Evolutionary conservation across 352 stramenopile genomes (phyloP), one percentile per base, ranked within the genome.

Genomic region (Pythium graminicola): DNA sequence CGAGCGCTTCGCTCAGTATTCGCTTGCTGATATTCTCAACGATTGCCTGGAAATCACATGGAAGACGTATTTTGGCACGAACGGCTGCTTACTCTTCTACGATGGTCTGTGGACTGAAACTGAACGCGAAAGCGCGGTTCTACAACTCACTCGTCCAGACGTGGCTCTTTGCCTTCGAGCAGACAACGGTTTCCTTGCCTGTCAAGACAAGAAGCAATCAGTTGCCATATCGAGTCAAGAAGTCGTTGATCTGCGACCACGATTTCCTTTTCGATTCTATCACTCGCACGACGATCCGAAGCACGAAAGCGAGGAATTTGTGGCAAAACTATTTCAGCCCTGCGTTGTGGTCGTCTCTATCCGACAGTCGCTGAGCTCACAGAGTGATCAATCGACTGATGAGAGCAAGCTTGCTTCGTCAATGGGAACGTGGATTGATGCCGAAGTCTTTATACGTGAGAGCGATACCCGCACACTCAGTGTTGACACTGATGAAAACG

Each of bases 1-100:
- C 2, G 17, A 19, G 7, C 19, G 13, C 11, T 8, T 50, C 9
- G 16, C 27, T 0, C 27, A 11, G 28, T 11, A 16, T 1, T 38
- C 48, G 17, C 19, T 59, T 6, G 49, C 31, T 7, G 49, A 50
- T 27, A 17, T 51, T 13, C 33, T 67, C 3, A 60, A 67, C 26
- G 23, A 23, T 1, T 31, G 7, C 9, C 20, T 67, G 2, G 43
- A 48, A 7, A 19, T 67, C 10, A 33, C 47, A 17, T 67, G 60
- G 60, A 45, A 51, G 24, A 67, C 60, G 29, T 67, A 67, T 44
- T 67, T 67, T 49, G 54, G 54, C 11, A 67, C 60, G 14, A 38
- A 16, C 0, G 60, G 60, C 1, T 23, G 23, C 7, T 19, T 67
- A 16, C 39, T 53, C 16, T 60, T 67, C n/a, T 40, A 63, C n/a